Evolutionary conservation across 2,329 filamentous ascomycete genomes (phyloP), one percentile per base, ranked within the genome.

Genomic region (Pseudonectria foliicola): DNA sequence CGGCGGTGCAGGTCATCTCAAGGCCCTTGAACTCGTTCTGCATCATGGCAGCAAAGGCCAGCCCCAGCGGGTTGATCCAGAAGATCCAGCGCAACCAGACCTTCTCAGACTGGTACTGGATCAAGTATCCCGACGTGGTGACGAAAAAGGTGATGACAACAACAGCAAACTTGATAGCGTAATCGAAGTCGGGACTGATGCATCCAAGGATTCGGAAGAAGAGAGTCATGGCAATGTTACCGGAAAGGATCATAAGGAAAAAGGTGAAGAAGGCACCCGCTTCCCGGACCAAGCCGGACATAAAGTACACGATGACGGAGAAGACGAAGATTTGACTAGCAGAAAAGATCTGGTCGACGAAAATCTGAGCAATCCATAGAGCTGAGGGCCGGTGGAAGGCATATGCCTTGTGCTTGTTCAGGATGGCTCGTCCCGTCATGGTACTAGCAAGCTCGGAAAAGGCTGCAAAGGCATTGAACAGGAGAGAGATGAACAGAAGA

Each of bases 401-500:
- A 48, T 86, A 93, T 0, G 83, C 80, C 38, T 82, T 79, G 59
- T 93, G 87, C 56, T 92, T 93, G 56, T 88, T 86, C 40, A 93
- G 73, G 25, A 93, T 83, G 0, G 80, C 71, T 7, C 87, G 73
- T 1, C 82, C 85, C 12, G 80, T 63, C 83, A 92, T 90, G 2
- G 82, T 83, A 10, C 73, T 71, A 0, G 73, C 82, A 0, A 94
- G 62, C 57, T 93, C 86, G 0, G 81, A 76, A 53, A 92, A 89
- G 15, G 86, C 84, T 53, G 87, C 80, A 60, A 93, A 90, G n/a
- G 83, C 82, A 56, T 90, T 90, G 70, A 90, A 90, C 4, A 93
- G 63, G 2, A 93, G 72, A 14, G 82, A 68, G 35, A 88, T 77
- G 62, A 93, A 93, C 33, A 93, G 67, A 2, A 90, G 73, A 65